phyloP scores from a whole-genome alignment of 768 basidiomycete genomes.

The Amanita polypyramis region DNA sequence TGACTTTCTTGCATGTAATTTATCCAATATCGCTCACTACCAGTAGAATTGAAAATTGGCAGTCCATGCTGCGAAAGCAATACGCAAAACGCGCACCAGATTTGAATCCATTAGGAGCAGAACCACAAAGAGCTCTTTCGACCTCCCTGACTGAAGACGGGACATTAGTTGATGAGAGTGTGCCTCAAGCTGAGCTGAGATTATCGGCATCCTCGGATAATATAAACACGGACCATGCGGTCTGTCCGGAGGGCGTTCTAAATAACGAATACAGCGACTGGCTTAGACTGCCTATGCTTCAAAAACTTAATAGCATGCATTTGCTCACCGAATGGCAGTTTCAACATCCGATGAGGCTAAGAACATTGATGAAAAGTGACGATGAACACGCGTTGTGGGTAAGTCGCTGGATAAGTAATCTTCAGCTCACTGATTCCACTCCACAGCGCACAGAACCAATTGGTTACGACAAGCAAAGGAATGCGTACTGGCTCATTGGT shows the following conservation, averaged over 20 bases:
- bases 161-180: conserved; percentile 10
- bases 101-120: conserved; percentile 63
- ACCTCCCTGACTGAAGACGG: conserved; percentile 9
- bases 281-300: conserved; percentile 58
- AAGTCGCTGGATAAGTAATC: conserved; percentile 15
- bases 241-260: background rate
- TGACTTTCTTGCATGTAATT: conserved; percentile 10
- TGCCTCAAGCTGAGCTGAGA: conserved; percentile 1
- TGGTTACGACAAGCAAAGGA: conserved; percentile 69
- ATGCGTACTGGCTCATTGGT: conserved; percentile 83
- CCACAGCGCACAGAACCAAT: conserved; percentile 73
- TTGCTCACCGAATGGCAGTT: conserved; percentile 81
- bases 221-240: background rate
- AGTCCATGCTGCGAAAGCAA: conserved; percentile 65
- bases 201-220: background rate
- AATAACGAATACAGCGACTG: conserved; percentile 38
- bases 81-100: conserved; percentile 64
- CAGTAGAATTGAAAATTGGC: conserved; percentile 66
- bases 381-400: conserved; percentile 78
- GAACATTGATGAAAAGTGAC: conserved; percentile 67
- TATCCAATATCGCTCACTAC: conserved; percentile 11
- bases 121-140: conserved; percentile 23
- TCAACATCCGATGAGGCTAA: conserved; percentile 60
- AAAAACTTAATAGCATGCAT: conserved; percentile 68
- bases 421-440: conserved; percentile 3